These are phyloP conservation scores for Aspergillus bombycis DNA, from an alignment of 2,329 filamentous ascomycete species.

Conservation along the genomic window DNA sequence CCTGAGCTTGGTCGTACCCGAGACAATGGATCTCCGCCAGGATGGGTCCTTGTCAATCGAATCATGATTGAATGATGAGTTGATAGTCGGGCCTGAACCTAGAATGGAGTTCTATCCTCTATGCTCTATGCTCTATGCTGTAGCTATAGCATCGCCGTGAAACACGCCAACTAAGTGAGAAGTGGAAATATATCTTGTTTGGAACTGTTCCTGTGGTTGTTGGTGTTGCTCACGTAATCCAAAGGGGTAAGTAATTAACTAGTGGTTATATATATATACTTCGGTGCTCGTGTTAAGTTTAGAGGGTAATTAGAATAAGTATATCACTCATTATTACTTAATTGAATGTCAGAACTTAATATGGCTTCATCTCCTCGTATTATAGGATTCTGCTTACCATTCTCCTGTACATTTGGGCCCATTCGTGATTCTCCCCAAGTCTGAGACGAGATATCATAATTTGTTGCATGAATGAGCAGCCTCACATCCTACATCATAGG, in stretches of 20 bases:
- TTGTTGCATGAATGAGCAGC: no score
- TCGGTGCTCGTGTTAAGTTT: background rate
- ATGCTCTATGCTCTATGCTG: no score
- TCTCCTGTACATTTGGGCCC: background rate
- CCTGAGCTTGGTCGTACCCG: slow-evolving; percentile 3
- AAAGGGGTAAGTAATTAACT: no score
- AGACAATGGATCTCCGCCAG: slow-evolving; percentile 1
- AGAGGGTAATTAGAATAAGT: background rate
- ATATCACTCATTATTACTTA: no score
- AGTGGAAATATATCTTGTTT: background rate
- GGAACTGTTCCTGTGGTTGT: background rate
- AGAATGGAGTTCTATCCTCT: background rate
- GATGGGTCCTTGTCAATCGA: background rate
- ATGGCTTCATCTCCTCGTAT: background rate
- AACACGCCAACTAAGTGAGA: background rate
- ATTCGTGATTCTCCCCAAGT: background rate
- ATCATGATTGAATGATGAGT: background rate
- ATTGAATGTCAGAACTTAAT: background rate
- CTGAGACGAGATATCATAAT: no score
- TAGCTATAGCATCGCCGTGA: background rate
- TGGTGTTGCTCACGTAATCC: background rate
- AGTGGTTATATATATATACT: background rate
- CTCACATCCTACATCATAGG: no score
- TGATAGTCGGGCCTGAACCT: background rate
- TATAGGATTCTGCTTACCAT: background rate